A percentile compares a stretch with the other conserved stretches of the same genome.
Conservation (phyloP, 73 alveolate genomes). For the Effrenium voratum region DNA sequence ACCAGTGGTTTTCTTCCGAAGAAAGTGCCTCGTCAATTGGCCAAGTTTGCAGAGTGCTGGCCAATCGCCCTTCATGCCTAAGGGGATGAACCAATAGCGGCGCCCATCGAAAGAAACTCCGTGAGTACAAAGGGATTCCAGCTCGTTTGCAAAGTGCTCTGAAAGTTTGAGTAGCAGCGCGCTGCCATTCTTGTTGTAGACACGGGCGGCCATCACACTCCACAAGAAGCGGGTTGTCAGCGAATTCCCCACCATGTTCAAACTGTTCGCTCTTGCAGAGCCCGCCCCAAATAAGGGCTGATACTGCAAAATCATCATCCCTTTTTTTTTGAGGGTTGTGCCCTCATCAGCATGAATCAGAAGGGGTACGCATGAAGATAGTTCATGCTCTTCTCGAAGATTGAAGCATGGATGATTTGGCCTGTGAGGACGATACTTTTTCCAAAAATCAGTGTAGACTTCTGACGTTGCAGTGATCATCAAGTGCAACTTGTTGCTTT, state of each 20-base stretch:
- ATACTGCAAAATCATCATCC: not conserved
- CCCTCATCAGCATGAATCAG: not conserved
- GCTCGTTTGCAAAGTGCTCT: too few relatives aligned
- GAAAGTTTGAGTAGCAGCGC: too few relatives aligned
- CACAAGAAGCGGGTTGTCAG: not conserved
- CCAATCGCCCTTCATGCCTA: constrained; percentile 46
- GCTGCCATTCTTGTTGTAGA: not conserved
- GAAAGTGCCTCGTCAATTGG: not conserved
- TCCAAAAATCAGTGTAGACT: not conserved
- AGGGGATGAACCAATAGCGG: too few relatives aligned
- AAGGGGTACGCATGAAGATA: not conserved
- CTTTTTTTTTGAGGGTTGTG: not conserved
- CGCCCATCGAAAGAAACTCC: too few relatives aligned
- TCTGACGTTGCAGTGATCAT: not conserved
- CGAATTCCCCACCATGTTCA: not conserved
- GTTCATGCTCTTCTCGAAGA: not conserved
- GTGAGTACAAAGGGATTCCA: too few relatives aligned
- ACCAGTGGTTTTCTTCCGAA: not conserved
- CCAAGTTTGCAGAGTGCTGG: constrained; percentile 30
- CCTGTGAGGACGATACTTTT: not conserved
- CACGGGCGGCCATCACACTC: not conserved
- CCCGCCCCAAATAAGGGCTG: constrained; percentile 12
- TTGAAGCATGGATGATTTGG: not conserved
- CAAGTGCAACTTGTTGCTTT: not conserved
- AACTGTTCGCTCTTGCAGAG: not conserved